Conservation (phyloP, 441 rosid genomes). For the Euphorbia corollata region DNA sequence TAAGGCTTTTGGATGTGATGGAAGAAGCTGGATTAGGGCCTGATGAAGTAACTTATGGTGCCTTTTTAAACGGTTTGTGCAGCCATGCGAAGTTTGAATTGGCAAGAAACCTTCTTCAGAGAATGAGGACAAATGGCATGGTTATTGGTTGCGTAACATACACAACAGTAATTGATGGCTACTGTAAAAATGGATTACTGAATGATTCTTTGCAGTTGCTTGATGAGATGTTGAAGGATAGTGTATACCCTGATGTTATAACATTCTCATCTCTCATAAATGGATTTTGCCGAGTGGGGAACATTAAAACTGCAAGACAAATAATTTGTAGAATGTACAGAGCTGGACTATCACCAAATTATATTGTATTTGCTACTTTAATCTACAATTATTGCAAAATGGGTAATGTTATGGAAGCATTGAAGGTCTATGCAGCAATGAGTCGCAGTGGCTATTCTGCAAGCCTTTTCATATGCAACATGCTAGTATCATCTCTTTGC, state of each 20-base stretch:
- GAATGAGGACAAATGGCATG: conserved; percentile 51
- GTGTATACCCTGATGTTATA: conserved; percentile 54
- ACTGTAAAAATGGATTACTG: conserved; percentile 53
- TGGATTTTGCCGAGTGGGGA: conserved; percentile 59
- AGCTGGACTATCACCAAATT: conserved; percentile 55
- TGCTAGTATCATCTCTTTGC: conserved; percentile 56
- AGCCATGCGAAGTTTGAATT: conserved; percentile 50
- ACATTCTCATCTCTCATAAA: conserved; percentile 71
- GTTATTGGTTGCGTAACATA: conserved; percentile 45
- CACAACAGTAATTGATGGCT: conserved; percentile 69
- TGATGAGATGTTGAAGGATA: conserved; percentile 49
- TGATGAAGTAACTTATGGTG: conserved; percentile 56
- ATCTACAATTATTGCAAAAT: conserved; percentile 50
- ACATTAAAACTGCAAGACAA: conserved; percentile 40
- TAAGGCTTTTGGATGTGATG: conserved; percentile 51
- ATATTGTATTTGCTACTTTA: conserved; percentile 47
- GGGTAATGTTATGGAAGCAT: conserved; percentile 51
- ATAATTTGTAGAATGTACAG: conserved; percentile 54
- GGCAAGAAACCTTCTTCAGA: conserved; percentile 50
- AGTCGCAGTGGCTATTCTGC: conserved; percentile 35
- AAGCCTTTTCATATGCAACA: conserved; percentile 45
- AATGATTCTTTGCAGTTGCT: conserved; percentile 56
- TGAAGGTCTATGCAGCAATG: conserved; percentile 56
- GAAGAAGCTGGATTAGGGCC: conserved; percentile 46
- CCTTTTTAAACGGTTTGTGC: conserved; percentile 62